Evolutionary conservation across 192 early-diverging fungal genomes (phyloP).

Genomic region (Backusella luteola): DNA sequence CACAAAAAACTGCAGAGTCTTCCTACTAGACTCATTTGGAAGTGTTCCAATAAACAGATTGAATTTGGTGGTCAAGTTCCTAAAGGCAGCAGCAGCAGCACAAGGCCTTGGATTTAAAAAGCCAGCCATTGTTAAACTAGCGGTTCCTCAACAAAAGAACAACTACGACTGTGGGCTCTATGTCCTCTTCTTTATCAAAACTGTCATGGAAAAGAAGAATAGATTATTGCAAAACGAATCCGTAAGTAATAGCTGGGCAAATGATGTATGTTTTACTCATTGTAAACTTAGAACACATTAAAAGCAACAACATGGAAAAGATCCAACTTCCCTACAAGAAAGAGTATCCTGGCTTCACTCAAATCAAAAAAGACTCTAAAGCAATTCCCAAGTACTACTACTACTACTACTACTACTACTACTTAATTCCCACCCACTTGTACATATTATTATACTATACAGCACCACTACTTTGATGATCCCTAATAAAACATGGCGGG

Average conservation of each 20-base stretch:
- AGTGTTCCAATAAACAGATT: neutral
- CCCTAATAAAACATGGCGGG: too few species aligned
- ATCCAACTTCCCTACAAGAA: neutral
- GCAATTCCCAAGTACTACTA: too few species aligned
- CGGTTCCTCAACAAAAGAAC: neutral
- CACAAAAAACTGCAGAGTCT: neutral
- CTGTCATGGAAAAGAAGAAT: neutral
- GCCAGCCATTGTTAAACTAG: neutral
- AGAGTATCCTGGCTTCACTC: neutral
- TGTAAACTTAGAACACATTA: neutral
- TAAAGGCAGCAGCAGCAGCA: neutral
- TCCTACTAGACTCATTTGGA: neutral
- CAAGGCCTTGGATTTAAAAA: neutral
- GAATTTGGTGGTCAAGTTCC: neutral
- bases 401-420: too few species aligned
- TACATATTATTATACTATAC: too few species aligned
- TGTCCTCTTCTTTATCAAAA: neutral
- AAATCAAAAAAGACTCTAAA: too few species aligned
- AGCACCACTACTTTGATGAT: too few species aligned
- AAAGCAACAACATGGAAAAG: neutral
- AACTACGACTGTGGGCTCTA: neutral
- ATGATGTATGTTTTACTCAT: too few species aligned
- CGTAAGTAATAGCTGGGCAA: neutral
- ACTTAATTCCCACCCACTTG: too few species aligned
- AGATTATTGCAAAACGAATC: neutral